A percentile compares a stretch with the other conserved stretches of the same genome.
These are phyloP conservation scores for Trichomonas gallinae DNA, from an alignment of 208 protist species.

Conservation along the genomic window DNA sequence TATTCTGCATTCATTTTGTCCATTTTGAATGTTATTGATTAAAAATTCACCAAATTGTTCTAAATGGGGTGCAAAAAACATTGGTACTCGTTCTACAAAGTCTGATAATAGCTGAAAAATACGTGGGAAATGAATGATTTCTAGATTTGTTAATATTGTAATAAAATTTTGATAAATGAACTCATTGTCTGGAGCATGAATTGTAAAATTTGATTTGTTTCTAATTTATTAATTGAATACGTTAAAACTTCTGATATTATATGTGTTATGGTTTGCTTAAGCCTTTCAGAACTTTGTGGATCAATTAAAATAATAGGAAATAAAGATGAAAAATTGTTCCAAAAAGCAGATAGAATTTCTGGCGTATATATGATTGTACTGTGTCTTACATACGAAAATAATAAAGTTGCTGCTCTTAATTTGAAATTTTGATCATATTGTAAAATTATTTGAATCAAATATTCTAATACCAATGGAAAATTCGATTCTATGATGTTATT, in stretches of 20 bases:
- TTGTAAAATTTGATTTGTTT: background rate
- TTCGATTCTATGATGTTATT: background rate
- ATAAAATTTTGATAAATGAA: background rate
- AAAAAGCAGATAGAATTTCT: background rate
- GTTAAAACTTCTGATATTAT: background rate
- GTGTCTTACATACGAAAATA: background rate
- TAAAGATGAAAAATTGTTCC: background rate
- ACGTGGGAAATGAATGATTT: background rate
- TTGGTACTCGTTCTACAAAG: background rate
- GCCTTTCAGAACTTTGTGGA: background rate
- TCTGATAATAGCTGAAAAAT: background rate
- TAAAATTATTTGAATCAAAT: background rate
- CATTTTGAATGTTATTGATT: background rate
- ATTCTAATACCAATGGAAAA: background rate
- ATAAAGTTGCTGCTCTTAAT: background rate
- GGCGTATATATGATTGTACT: background rate
- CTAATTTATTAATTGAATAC: background rate
- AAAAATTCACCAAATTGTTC: background rate
- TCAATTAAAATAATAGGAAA: background rate
- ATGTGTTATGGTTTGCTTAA: background rate
- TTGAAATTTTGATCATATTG: background rate
- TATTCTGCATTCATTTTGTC: background rate
- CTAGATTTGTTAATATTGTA: background rate
- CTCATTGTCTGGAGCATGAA: background rate
- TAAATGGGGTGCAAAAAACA: background rate